Conservation (phyloP, 202 grass and related monocot species). For the Hordeum pubiflorum region DNA sequence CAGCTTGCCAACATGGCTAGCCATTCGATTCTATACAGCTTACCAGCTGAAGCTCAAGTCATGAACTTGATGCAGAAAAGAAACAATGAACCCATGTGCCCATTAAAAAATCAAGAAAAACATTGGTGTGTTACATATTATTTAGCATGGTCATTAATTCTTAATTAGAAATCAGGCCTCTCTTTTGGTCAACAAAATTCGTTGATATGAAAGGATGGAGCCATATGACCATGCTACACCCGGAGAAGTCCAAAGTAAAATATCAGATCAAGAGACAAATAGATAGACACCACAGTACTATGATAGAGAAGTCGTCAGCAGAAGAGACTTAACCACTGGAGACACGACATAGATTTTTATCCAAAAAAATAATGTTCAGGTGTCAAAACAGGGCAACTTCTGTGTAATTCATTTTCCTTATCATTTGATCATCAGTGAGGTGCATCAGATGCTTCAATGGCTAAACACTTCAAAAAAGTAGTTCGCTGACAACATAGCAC, state of each 20-base stretch:
- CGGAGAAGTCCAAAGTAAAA: not conserved
- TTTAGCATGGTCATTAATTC: not conserved
- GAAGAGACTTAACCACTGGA: not conserved
- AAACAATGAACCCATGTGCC: not conserved
- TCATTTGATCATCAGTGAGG: not conserved
- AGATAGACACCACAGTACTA: not conserved
- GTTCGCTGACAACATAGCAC: not conserved
- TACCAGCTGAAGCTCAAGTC: constrained; percentile 3
- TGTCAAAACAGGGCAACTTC: constrained; percentile 2
- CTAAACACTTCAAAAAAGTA: not conserved
- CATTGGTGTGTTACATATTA: not conserved
- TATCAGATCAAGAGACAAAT: not conserved
- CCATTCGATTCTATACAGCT: constrained; percentile 1
- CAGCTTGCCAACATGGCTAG: not conserved
- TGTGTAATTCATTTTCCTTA: not conserved
- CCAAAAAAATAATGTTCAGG: not conserved
- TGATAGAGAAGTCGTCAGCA: not conserved
- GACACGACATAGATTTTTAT: not conserved
- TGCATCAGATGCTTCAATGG: constrained; percentile 12
- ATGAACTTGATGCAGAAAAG: not conserved
- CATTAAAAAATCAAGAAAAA: not conserved
- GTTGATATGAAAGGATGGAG: not conserved
- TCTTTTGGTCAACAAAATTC: not conserved
- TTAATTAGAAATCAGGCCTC: too few species aligned
- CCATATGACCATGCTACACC: constrained; percentile 4